Evolutionary conservation across 768 basidiomycete genomes (phyloP).

Genomic region (Dentipellis fragilis): DNA sequence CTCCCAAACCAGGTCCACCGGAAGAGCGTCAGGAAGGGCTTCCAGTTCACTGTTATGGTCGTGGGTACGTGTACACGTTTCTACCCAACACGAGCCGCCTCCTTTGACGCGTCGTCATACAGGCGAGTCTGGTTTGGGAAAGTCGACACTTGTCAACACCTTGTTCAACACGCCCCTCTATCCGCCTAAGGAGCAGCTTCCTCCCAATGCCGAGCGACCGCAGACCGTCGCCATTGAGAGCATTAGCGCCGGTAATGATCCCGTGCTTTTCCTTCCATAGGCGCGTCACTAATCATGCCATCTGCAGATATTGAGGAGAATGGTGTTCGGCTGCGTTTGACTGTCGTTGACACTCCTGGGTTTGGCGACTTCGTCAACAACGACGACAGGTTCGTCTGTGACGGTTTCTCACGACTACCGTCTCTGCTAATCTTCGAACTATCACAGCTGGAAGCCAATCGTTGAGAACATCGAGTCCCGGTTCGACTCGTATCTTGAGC

Average conservation of each 20-base stretch:
- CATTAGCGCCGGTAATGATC: slow-evolving; percentile 80
- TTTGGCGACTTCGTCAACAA: slow-evolving; percentile 99
- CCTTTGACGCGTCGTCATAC: slow-evolving; percentile 5
- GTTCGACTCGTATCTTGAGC: slow-evolving; percentile 95
- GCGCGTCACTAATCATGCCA: background rate
- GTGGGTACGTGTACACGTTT: slow-evolving; percentile 63
- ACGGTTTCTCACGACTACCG: slow-evolving; percentile 2
- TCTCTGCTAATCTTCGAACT: slow-evolving; percentile 8
- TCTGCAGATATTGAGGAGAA: slow-evolving; percentile 94
- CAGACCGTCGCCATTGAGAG: slow-evolving; percentile 97
- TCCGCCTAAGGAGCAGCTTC: slow-evolving; percentile 74
- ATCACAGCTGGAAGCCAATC: slow-evolving; percentile 89
- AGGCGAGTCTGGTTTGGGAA: slow-evolving; percentile 98
- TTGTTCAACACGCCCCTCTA: slow-evolving; percentile 96
- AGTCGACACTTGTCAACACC: slow-evolving; percentile 98
- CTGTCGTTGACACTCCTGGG: slow-evolving; percentile 98
- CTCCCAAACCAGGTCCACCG: slow-evolving; percentile 99
- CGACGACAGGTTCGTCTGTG: slow-evolving; percentile 61
- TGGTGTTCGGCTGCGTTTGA: slow-evolving; percentile 90
- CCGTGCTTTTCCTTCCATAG: background rate
- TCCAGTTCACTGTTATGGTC: slow-evolving; percentile 98
- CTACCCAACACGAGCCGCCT: slow-evolving; percentile 9
- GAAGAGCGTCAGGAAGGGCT: slow-evolving; percentile 95
- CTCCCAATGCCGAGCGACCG: slow-evolving; percentile 77
- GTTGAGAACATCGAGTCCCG: slow-evolving; percentile 97